A percentile compares a stretch with the other conserved stretches of the same genome.
phyloP scores from a whole-genome alignment of 2,329 filamentous ascomycete species.

The Epicoccum sorghinum region DNA sequence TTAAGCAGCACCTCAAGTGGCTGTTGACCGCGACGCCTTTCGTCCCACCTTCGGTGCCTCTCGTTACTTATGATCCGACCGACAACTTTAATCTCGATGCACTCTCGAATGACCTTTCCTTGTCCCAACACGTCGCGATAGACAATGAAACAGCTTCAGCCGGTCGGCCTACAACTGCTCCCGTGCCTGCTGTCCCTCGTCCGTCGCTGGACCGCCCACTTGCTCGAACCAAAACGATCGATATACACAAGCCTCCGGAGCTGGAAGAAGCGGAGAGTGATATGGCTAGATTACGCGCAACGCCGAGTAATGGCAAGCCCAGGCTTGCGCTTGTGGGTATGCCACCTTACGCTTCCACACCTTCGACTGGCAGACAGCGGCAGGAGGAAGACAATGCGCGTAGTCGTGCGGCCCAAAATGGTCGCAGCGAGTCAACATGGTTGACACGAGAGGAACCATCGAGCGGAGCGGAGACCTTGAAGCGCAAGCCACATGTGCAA shows the following conservation, averaged over 20 bases:
- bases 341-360: constrained; percentile 18
- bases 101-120: constrained; percentile 19
- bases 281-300: constrained; percentile 54
- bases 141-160: constrained; percentile 31
- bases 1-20: constrained; percentile 56
- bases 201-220: constrained; percentile 28
- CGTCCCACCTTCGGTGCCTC: constrained; percentile 45
- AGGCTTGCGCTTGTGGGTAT: constrained; percentile 39
- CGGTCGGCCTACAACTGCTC: constrained; percentile 18
- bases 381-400: constrained; percentile 2
- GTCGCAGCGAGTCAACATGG: constrained; percentile 1
- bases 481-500: constrained; percentile 17
- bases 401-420: neutral
- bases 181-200: constrained; percentile 19
- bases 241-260: constrained; percentile 32
- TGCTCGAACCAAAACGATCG: constrained; percentile 27
- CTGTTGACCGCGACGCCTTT: constrained; percentile 54
- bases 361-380: constrained; percentile 7
- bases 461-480: constrained; percentile 13
- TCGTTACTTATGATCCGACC: constrained; percentile 39
- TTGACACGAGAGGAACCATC: constrained; percentile 8
- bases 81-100: constrained; percentile 31
- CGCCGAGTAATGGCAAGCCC: constrained; percentile 51
- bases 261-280: constrained; percentile 21
- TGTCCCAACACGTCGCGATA: constrained; percentile 11